Base-by-base conservation (phyloP, 306 rosid species). In the Prunus mira region DNA sequence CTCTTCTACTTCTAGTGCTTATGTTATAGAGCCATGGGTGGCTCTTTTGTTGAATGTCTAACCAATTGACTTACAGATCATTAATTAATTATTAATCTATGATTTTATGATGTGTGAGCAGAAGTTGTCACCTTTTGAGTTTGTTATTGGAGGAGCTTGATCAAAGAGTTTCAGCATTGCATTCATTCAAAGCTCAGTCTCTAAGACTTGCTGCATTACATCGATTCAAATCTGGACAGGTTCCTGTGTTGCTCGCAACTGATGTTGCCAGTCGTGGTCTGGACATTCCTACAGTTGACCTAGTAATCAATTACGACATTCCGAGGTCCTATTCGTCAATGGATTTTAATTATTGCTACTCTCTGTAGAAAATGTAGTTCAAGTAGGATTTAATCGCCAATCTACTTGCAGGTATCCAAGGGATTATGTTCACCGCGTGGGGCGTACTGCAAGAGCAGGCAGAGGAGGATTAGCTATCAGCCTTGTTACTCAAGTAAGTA, bases 361-460 rank as follows among this genome's bases (percentile, higher is more conserved):
- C 77, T 45, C 43, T 70, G n/a, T 64, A 20, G 43, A 49, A 41
- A 74, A 71, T 71, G 45, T 72, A 24, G 43, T 51, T 28, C 62
- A 22, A 20, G 67, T 72, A 9, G 54, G 66, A 79, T 72, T 79
- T 87, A 65, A 78, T 25, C 0, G 62, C 57, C 62, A 20, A 45
- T 66, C 52, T 38, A 41, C 66, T 57, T 85, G 63, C 90, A 92
- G 96, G 89, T 79, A 82, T 72, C 93, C 95, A 24, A 86, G 86
- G 66, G 98, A 94, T 80, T 94, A 92, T 84, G 84, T 90, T 76
- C 97, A 92, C 63, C 95, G 98, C 43, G 98, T 94, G 27, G 98
- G 98, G 54, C 95, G 95, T 79, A 94, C 95, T 28, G 95, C 96
- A 74, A 90, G 98, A 85, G 98, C 96, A 45, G 97, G 98, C 72